Percentiles rank a stretch among this genome's conserved stretches.
Evolutionary conservation across 768 basidiomycete species (phyloP).

Genomic region (Mycena latifolia): DNA sequence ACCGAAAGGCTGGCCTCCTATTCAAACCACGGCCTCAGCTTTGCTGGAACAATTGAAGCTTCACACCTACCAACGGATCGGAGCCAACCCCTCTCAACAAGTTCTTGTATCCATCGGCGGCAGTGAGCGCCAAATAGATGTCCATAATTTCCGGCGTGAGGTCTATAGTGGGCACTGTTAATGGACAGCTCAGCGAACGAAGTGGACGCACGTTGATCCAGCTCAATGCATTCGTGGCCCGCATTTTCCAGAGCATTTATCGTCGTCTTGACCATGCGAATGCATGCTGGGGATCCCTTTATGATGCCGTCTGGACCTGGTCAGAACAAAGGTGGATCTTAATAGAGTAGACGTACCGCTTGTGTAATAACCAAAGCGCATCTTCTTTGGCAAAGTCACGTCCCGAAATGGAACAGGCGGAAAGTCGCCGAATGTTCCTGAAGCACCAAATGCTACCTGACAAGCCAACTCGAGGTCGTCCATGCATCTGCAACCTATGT

Average conservation of each 20-base stretch:
- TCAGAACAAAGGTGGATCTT: neutral
- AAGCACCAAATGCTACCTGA: slow-evolving; percentile 21
- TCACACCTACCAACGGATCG: slow-evolving; percentile 22
- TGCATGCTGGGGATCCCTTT: slow-evolving; percentile 68
- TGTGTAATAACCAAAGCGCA: slow-evolving; percentile 49
- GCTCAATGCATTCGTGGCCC: slow-evolving; percentile 64
- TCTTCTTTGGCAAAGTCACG: slow-evolving; percentile 33
- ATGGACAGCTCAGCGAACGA: neutral
- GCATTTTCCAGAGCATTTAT: slow-evolving; percentile 55
- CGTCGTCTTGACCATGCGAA: slow-evolving; percentile 62
- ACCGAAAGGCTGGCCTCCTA: slow-evolving; percentile 19
- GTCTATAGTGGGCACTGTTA: neutral
- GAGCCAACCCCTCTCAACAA: slow-evolving; percentile 15
- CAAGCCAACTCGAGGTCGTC: slow-evolving; percentile 31
- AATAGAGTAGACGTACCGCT: neutral
- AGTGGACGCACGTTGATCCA: slow-evolving; percentile 4
- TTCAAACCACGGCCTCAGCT: no score
- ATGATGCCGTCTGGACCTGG: slow-evolving; percentile 56
- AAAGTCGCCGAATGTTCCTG: neutral
- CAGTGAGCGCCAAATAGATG: slow-evolving; percentile 3
- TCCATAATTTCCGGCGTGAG: slow-evolving; percentile 13
- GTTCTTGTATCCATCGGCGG: slow-evolving; percentile 29
- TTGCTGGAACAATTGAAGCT: no score
- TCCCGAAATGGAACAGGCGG: slow-evolving; percentile 24
- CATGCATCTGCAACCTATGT: slow-evolving; percentile 11